A percentile compares a stretch with the other conserved stretches of the same genome.
Evolutionary conservation across 2,329 filamentous ascomycete genomes (phyloP).

Genomic region (Phyllosticta paracitricarpa): DNA sequence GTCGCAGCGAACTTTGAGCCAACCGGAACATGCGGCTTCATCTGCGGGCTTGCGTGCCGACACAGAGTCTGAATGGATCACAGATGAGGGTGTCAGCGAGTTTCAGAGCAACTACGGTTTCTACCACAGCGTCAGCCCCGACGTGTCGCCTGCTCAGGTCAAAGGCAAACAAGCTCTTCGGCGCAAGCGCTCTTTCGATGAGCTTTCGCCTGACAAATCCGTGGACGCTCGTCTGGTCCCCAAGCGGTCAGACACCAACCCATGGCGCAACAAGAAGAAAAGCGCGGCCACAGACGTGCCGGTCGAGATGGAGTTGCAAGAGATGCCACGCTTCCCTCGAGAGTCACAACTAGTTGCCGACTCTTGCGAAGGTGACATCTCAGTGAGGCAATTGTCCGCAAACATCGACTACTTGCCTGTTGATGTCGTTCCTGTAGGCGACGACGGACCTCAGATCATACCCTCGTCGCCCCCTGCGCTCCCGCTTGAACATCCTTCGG

Average conservation of each 20-base stretch:
- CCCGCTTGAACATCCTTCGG: no score
- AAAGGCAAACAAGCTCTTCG: background rate
- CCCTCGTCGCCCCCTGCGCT: no score
- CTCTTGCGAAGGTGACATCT: background rate
- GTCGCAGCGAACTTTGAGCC: background rate
- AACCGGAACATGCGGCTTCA: background rate
- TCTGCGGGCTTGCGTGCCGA: background rate
- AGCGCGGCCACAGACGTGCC: conserved; percentile 13
- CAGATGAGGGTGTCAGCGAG: conserved; percentile 16
- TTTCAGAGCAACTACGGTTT: background rate
- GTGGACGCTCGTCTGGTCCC: conserved; percentile 19
- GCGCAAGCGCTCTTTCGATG: background rate
- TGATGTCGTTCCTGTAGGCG: background rate
- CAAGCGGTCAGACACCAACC: background rate
- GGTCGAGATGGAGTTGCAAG: background rate
- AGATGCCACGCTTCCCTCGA: conserved; percentile 1
- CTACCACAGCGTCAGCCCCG: background rate
- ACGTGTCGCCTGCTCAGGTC: background rate
- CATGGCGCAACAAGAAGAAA: background rate
- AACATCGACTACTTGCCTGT: background rate
- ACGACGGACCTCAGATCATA: no score
- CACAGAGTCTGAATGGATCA: conserved; percentile 27
- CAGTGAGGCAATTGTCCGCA: no score
- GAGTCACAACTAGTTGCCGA: background rate
- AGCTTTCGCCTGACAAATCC: background rate